Conservation (phyloP, 106 monocot genomes). For the Gastrodia elata region DNA sequence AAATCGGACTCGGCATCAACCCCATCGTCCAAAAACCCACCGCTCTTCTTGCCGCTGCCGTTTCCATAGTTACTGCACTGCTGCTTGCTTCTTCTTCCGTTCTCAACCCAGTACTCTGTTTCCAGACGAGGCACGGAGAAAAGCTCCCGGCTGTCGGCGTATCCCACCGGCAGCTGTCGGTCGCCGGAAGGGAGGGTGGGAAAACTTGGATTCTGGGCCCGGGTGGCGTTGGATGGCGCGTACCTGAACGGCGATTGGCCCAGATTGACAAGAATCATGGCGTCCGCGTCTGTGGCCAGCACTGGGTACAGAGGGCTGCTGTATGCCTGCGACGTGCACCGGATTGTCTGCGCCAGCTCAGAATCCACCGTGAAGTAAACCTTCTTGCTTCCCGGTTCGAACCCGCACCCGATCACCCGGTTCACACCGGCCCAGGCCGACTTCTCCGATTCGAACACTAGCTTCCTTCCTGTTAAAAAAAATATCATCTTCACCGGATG, state of each 20-base stretch:
- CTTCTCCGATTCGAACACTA: slow-evolving; percentile 39
- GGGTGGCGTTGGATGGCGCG: slow-evolving; percentile 39
- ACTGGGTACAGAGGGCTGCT: slow-evolving; percentile 51
- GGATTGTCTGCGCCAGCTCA: slow-evolving; percentile 38
- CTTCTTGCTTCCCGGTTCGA: slow-evolving; percentile 56
- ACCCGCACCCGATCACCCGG: slow-evolving; percentile 72
- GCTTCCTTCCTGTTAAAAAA: slow-evolving; percentile 58
- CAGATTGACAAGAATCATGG: slow-evolving; percentile 53
- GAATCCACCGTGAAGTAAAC: slow-evolving; percentile 80
- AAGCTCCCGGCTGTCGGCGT: slow-evolving; percentile 54
- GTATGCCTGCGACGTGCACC: slow-evolving; percentile 61
- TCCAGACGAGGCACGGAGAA: slow-evolving; percentile 51
- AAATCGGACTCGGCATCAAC: slow-evolving; percentile 63
- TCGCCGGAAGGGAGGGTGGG: neutral
- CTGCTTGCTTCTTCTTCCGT: slow-evolving; percentile 10
- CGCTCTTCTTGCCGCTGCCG: slow-evolving; percentile 16
- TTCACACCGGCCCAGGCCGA: slow-evolving; percentile 38
- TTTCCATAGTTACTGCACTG: neutral
- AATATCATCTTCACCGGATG: too few relatives aligned
- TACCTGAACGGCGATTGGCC: slow-evolving; percentile 67
- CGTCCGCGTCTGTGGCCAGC: slow-evolving; percentile 39
- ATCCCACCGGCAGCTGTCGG: neutral
- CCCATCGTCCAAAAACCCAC: slow-evolving; percentile 5
- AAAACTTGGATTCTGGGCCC: slow-evolving; percentile 51
- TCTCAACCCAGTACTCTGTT: neutral